These are phyloP conservation scores for Secale cereale DNA, from an alignment of 176 grass and related monocot genomes.

Conservation along the genomic window DNA sequence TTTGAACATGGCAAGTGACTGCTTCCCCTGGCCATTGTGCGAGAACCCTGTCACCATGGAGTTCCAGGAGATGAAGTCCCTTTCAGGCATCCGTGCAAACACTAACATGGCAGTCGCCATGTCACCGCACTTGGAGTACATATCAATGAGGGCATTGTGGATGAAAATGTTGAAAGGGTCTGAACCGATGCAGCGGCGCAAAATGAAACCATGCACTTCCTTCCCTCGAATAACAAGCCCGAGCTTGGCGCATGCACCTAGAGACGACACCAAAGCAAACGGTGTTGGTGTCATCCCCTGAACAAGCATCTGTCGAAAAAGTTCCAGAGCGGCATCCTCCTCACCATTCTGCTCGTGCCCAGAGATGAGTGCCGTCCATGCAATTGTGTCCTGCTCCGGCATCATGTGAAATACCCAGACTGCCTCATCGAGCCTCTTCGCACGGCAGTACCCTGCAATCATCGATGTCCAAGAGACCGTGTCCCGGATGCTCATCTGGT, in stretches of 20 bases:
- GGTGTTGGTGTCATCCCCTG: constrained; percentile 39
- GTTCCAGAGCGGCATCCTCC: constrained; percentile 44
- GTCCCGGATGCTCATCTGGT: constrained; percentile 34
- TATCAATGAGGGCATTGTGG: constrained; percentile 57
- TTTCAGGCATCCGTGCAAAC: constrained; percentile 42
- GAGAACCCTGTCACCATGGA: constrained; percentile 72
- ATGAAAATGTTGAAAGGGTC: constrained; percentile 69
- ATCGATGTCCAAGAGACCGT: constrained; percentile 53
- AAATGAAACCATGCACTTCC: constrained; percentile 54
- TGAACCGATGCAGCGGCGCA: constrained; percentile 34
- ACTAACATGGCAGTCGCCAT: constrained; percentile 30
- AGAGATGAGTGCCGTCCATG: constrained; percentile 76
- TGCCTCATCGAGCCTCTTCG: constrained; percentile 32
- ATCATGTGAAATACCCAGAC: constrained; percentile 36
- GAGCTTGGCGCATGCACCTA: constrained; percentile 52
- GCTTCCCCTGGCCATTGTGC: constrained; percentile 58
- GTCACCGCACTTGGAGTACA: constrained; percentile 70
- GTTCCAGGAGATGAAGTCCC: constrained; percentile 65
- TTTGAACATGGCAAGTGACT: constrained; percentile 49
- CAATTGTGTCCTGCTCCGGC: constrained; percentile 30
- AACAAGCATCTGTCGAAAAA: constrained; percentile 42
- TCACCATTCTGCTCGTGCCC: constrained; percentile 69
- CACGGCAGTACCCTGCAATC: constrained; percentile 43
- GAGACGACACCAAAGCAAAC: constrained; percentile 45
- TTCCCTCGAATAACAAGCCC: constrained; percentile 45